Evolutionary conservation across 768 basidiomycete species (phyloP), one percentile per base, ranked within the genome.

Genomic region (Russula earlei): DNA sequence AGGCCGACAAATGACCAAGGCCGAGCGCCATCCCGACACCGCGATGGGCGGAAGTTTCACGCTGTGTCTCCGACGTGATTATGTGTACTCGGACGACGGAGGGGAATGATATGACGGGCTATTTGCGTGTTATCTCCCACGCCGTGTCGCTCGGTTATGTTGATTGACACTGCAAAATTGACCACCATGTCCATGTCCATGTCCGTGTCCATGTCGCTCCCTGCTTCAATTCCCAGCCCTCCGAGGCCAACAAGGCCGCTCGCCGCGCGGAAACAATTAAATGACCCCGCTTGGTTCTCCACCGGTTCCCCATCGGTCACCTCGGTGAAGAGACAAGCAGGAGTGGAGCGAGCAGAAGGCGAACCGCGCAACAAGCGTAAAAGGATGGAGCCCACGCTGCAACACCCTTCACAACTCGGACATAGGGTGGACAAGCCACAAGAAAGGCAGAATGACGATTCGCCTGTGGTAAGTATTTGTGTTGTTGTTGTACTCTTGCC

Each of bases 321-420:
- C 29, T 54, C 57, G 41, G 80, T 36, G 67, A 75, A 90, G 66
- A 71, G 87, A 61, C 79, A 80, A 43, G 87, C 85, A 43, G 87
- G 85, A 0, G 71, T 65, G 17, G 87, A 89, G 49, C 79, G 81
- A 63, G 76, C 72, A 24, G 85, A 88, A 8, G 84, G 84, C n/a
- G 87, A 89, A 62, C 81, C 83, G 15, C 75, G 87, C 47, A 74
- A 76, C 51, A 89, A 91, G 69, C 72, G 87, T 63, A 90, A 87
- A 70, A 78, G 84, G 61, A 73, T 79, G 36, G 86, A 86, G 34
- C 67, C 73, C 27, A 59, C 63, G 19, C 60, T 67, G 9, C 55
- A 63, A 12, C 52, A 60, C 19, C n/a, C 33, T 42, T 56, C 53
- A 36, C 54, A 52, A 27, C 42, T 56, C 33, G 58, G 58, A 17